Percentiles rank a stretch among this genome's conserved stretches.
Evolutionary conservation across 1,139 yeast genomes (phyloP).

Genomic region (Blastobotrys serpentis): DNA sequence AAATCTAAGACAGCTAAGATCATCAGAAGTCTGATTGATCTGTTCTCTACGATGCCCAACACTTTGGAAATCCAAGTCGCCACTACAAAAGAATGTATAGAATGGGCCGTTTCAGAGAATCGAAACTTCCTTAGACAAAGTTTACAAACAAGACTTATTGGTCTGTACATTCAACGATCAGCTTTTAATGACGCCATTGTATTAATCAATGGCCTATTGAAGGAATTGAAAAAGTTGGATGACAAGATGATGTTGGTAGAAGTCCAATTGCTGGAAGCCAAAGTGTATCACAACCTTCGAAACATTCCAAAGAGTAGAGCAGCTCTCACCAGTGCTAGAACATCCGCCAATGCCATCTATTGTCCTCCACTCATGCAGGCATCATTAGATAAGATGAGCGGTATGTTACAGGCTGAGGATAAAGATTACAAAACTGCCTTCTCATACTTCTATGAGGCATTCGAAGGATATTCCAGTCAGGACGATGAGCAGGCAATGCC

Average conservation of each 20-base stretch:
- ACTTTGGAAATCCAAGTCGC: constrained; percentile 70
- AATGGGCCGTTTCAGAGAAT: constrained; percentile 82
- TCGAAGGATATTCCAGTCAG: constrained; percentile 72
- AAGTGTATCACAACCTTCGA: constrained; percentile 86
- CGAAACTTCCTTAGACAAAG: constrained; percentile 87
- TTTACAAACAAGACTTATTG: constrained; percentile 78
- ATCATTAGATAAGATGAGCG: constrained; percentile 91
- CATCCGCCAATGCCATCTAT: constrained; percentile 93
- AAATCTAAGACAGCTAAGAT: constrained; percentile 95
- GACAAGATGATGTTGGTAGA: constrained; percentile 95
- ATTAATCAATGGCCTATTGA: constrained; percentile 67
- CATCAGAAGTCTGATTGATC: constrained; percentile 63
- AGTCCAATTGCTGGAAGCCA: constrained; percentile 87
- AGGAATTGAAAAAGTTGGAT: constrained; percentile 88
- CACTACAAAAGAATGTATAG: constrained; percentile 76
- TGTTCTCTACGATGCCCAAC: constrained; percentile 66
- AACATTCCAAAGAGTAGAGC: constrained; percentile 93
- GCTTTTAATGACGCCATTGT: constrained; percentile 69
- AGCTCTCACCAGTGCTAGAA: constrained; percentile 90
- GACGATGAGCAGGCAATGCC: constrained; percentile 60
- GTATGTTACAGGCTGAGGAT: constrained; percentile 94
- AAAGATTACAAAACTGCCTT: constrained; percentile 95
- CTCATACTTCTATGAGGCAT: constrained; percentile 91
- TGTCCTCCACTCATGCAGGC: constrained; percentile 96
- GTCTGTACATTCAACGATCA: constrained; percentile 64